Percentiles rank a stretch among this genome's conserved stretches.
Conservation (phyloP, 164 flowering plant species). For the Chimonanthus praecox region DNA sequence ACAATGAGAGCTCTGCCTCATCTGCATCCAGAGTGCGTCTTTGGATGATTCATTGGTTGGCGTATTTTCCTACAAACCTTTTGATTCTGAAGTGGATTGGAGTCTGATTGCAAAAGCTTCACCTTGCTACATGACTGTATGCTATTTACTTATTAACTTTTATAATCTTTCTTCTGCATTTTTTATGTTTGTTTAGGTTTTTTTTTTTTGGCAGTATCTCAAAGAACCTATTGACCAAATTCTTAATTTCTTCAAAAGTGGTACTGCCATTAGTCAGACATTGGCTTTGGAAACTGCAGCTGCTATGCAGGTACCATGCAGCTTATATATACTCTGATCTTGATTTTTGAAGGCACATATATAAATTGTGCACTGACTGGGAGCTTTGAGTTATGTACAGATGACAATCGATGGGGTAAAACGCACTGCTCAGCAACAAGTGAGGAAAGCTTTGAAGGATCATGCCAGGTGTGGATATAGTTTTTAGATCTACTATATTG, state of each 20-base stretch:
- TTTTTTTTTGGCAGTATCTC: constrained; percentile 59
- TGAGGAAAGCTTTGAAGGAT: constrained; percentile 78
- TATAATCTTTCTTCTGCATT: background rate
- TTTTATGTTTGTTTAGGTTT: constrained; percentile 2
- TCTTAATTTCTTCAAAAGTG: constrained; percentile 66
- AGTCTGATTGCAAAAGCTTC: constrained; percentile 91
- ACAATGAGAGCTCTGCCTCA: constrained; percentile 2
- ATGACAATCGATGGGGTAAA: constrained; percentile 92
- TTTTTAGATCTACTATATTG: background rate
- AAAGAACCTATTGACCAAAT: constrained; percentile 81
- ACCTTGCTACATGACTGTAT: constrained; percentile 94
- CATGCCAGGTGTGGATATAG: constrained; percentile 55
- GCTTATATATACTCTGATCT: background rate
- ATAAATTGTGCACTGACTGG: background rate
- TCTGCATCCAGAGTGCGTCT: constrained; percentile 75
- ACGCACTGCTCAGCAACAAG: constrained; percentile 91
- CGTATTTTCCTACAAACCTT: constrained; percentile 78
- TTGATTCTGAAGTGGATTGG: constrained; percentile 89
- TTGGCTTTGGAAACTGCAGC: constrained; percentile 94
- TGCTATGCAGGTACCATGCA: constrained; percentile 75
- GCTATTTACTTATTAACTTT: constrained; percentile 14
- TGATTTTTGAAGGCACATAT: background rate
- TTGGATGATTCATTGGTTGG: constrained; percentile 70
- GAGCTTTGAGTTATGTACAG: constrained; percentile 24
- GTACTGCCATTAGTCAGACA: constrained; percentile 74